Conservation (phyloP, 1,139 yeast species). For the Yamadazyma oceani region DNA sequence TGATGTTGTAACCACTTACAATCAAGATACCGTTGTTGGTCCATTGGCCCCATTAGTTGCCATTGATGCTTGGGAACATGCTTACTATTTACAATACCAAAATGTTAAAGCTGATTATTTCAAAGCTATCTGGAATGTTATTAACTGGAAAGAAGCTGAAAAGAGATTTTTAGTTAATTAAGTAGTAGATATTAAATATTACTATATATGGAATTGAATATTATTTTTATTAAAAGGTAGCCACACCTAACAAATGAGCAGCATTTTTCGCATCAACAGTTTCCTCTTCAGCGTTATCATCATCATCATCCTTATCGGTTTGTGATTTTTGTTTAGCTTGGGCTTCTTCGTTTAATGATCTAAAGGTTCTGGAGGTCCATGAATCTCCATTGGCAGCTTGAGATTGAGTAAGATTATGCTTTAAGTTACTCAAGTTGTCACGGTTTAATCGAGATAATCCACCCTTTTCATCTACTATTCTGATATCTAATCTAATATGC, state of each 20-base stretch:
- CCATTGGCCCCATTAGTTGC: constrained; percentile 46
- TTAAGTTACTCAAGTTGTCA: constrained; percentile 52
- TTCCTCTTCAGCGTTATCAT: constrained; percentile 11
- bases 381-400: constrained; percentile 56
- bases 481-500: constrained; percentile 66
- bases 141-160: constrained; percentile 50
- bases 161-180: constrained; percentile 28
- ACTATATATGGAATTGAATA: too few relatives aligned
- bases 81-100: constrained; percentile 50
- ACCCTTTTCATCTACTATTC: constrained; percentile 76
- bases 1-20: constrained; percentile 44
- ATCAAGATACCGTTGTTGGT: constrained; percentile 47
- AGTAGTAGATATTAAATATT: neutral
- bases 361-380: constrained; percentile 64
- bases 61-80: constrained; percentile 54
- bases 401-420: constrained; percentile 50
- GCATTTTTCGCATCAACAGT: constrained; percentile 78
- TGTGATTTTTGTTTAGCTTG: constrained; percentile 24
- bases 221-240: constrained; percentile 62
- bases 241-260: constrained; percentile 73
- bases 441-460: constrained; percentile 85
- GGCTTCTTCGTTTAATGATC: constrained; percentile 47
- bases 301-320: constrained; percentile 15
- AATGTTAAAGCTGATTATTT: constrained; percentile 49
- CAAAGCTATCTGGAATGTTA: constrained; percentile 50